Evolutionary conservation across 2,329 filamentous ascomycete species (phyloP), one percentile per base, ranked within the genome.

Genomic region (Fusarium liriodendri): DNA sequence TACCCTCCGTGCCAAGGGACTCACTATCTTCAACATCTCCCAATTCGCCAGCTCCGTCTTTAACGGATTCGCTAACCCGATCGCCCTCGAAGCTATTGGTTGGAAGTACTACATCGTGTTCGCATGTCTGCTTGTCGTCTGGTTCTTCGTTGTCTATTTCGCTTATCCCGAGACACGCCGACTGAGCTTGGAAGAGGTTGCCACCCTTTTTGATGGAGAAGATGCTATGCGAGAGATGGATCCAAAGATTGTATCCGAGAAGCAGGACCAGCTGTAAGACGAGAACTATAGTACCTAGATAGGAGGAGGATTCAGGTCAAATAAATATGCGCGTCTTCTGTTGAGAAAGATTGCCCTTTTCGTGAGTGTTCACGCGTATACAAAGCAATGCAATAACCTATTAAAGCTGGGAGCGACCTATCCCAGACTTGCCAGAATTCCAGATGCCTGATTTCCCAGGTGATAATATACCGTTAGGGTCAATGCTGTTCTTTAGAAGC

Each of bases 1-100:
- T 75, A 82, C 84, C 3, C 83, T 86, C 59, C 85, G 87, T 29
- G 84, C 86, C 11, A 87, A 86, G 72, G 87, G 87, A 75, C 83
- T 89, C 52, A 73, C 76, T 1, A 65, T 77, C 62, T 77, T 77
- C 54, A 64, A 72, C 0, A 61, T 52, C 4, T 45, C 60, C 1
- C 58, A 66, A 13, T 66, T 52, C n/a, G 16, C 18, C 25, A 50
- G 33, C 11, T 38, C 13, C 6, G 38, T 72, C 6, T 70, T 67
- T 29, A 70, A 70, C 37, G 59, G 59, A 2, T 70, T 70, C 22
- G 67, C 29, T 3, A 70, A 70, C 22, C 67, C 67, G 2, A 37
- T 67, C 2, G 50, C 38, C 2, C 27, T 70, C 9, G 54, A 63
- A 3, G 64, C 59, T 13, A 54, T 70, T 11, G 27, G 59, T 2